phyloP scores from a whole-genome alignment of 1,139 yeast species.

The Magnusiomyces clavatus region DNA sequence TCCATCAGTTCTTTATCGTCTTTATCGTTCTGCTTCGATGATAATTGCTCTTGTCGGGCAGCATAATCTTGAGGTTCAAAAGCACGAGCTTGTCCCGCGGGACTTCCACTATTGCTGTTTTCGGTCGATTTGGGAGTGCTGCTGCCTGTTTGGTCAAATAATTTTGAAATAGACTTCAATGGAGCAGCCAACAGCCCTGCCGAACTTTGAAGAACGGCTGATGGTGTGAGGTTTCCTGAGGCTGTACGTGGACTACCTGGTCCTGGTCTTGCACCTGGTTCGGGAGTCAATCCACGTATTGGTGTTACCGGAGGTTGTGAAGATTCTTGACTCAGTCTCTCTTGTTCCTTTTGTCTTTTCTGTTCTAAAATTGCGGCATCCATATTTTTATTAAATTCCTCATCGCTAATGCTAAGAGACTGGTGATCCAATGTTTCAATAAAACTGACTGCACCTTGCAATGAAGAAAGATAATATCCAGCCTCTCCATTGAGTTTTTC shows the following conservation, averaged over 20 bases:
- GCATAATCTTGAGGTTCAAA: neutral
- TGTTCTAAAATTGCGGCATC: constrained; percentile 30
- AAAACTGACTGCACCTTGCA: constrained; percentile 78
- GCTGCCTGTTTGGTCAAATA: constrained; percentile 18
- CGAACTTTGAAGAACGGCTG: constrained; percentile 31
- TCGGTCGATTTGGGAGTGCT: neutral
- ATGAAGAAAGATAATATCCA: constrained; percentile 78
- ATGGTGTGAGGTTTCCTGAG: constrained; percentile 22
- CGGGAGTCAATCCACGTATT: constrained; percentile 17
- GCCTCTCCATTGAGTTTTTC: constrained; percentile 81
- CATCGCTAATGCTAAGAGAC: constrained; percentile 53
- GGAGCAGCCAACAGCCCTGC: constrained; percentile 34
- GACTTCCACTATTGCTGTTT: neutral
- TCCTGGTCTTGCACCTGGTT: neutral
- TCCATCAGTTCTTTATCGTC: neutral
- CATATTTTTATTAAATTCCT: constrained; percentile 46
- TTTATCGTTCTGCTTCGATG: neutral
- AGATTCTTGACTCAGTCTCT: neutral
- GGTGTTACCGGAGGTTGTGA: constrained; percentile 27
- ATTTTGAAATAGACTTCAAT: constrained; percentile 27
- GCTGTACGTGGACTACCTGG: constrained; percentile 8
- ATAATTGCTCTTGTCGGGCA: neutral
- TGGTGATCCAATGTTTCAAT: constrained; percentile 52
- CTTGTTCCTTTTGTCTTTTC: constrained; percentile 14
- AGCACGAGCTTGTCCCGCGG: neutral